A percentile compares a stretch with the other conserved stretches of the same genome.
phyloP scores from a whole-genome alignment of 345 rosid genomes.

The Ailanthus altissimus region DNA sequence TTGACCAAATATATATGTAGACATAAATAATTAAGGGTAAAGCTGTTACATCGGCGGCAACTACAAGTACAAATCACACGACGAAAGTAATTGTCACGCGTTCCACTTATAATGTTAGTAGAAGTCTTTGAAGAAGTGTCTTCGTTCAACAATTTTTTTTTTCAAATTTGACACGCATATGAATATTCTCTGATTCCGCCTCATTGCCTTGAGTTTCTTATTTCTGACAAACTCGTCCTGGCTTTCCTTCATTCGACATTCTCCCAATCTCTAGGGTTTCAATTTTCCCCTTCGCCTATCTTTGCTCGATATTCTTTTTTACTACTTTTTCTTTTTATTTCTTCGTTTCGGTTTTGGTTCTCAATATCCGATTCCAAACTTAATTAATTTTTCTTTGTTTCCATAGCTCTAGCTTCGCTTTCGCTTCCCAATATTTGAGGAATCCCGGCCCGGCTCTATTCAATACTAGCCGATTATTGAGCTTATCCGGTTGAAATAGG shows the following conservation, averaged over 20 bases:
- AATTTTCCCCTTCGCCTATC: background rate
- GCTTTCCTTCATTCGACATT: background rate
- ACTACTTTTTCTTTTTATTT: background rate
- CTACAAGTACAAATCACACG: background rate
- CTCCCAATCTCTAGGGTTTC: slow-evolving; percentile 5
- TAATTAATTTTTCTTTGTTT: background rate
- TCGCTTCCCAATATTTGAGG: background rate
- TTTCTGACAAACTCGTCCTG: background rate
- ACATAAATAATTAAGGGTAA: too few species aligned
- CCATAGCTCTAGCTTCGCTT: background rate
- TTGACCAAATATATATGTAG: too few species aligned
- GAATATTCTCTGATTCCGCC: background rate
- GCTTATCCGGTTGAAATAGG: background rate
- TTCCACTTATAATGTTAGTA: background rate
- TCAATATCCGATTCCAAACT: background rate
- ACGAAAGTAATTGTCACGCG: background rate
- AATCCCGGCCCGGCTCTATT: background rate
- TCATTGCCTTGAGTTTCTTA: background rate
- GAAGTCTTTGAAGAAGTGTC: background rate
- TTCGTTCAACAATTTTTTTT: background rate
- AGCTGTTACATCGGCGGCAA: background rate
- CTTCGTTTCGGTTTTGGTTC: background rate
- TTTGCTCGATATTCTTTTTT: background rate
- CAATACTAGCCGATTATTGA: background rate
- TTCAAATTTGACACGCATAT: too few species aligned